Conservation (phyloP, 2,329 filamentous ascomycete genomes). For the Pyricularia pennisetigena region DNA sequence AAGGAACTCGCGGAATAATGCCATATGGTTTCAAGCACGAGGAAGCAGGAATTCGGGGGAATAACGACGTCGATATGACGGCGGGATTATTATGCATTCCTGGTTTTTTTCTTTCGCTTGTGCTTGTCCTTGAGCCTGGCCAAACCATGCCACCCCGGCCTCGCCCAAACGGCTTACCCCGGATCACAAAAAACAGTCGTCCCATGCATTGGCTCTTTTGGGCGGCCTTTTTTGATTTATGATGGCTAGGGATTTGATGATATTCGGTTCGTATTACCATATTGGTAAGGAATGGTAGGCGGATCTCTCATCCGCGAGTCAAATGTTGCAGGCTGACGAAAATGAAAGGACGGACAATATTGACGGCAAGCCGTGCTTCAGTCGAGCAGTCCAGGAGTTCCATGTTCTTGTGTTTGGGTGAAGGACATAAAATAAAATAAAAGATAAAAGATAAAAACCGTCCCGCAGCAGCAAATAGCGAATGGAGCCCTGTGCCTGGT, state of each 20-base stretch:
- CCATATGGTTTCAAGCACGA: background rate
- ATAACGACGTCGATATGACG: background rate
- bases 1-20: background rate
- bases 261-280: background rate
- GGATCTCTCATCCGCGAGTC: background rate
- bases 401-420: too few species aligned
- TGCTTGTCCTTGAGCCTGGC: background rate
- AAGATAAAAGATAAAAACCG: too few species aligned
- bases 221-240: background rate
- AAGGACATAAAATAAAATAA: too few species aligned
- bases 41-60: background rate
- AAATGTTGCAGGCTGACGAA: background rate
- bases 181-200: background rate
- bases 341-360: background rate
- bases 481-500: background rate
- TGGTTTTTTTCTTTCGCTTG: background rate
- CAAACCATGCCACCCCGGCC: background rate
- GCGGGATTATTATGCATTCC: background rate
- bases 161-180: background rate
- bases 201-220: background rate
- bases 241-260: background rate
- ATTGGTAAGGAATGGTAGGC: background rate
- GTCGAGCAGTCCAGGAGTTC: background rate
- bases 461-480: background rate
- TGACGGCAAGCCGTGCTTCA: background rate